A percentile compares a stretch with the other conserved stretches of the same genome.
These are phyloP conservation scores for Arxiozyma telluris DNA, from an alignment of 1,139 yeast genomes.

Conservation along the genomic window DNA sequence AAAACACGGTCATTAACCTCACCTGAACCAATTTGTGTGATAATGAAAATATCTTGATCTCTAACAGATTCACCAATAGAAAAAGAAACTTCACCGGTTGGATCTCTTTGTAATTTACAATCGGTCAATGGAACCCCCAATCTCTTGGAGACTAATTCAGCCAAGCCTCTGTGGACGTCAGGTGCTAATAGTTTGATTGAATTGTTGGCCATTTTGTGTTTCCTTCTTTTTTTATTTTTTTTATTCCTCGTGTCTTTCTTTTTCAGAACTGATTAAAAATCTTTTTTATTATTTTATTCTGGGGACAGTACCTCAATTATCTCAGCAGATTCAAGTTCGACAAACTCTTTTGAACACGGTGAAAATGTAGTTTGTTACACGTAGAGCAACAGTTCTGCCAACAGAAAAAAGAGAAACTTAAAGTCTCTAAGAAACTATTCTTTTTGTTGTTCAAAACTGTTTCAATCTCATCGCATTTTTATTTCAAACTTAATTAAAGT, in stretches of 20 bases:
- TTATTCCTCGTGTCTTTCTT: background rate
- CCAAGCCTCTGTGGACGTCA: constrained; percentile 80
- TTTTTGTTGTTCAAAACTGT: background rate
- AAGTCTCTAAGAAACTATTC: background rate
- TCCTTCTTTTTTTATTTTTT: background rate
- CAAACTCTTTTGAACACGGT: background rate
- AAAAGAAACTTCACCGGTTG: constrained; percentile 82
- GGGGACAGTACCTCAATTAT: background rate
- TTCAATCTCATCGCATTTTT: background rate
- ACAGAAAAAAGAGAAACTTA: too few relatives aligned
- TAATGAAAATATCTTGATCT: constrained; percentile 89
- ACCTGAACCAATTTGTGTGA: constrained; percentile 87
- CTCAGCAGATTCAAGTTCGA: background rate
- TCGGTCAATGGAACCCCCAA: constrained; percentile 57
- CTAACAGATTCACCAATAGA: constrained; percentile 92
- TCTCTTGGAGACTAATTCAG: constrained; percentile 70
- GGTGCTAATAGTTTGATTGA: constrained; percentile 84
- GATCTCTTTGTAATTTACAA: constrained; percentile 58
- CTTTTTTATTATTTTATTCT: background rate
- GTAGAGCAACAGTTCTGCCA: background rate
- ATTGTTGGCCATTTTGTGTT: constrained; percentile 55
- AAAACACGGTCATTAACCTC: constrained; percentile 80
- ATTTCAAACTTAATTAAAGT: too few relatives aligned
- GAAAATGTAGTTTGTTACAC: background rate
- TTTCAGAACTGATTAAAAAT: background rate